phyloP scores from a whole-genome alignment of 148 eudicot species.

The Fagopyrum tataricum region DNA sequence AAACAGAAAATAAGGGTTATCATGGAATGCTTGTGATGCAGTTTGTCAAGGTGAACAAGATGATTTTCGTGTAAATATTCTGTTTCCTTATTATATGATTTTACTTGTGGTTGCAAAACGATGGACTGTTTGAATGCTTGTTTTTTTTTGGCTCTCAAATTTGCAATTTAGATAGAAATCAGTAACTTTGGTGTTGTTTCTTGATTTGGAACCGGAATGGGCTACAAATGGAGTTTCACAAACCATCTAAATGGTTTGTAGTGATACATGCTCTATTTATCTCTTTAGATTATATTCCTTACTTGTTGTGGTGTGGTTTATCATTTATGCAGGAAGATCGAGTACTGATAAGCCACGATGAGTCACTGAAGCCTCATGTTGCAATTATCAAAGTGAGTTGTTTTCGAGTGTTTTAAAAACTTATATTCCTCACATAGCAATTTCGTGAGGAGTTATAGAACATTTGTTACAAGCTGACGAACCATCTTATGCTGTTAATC shows the following conservation, averaged over 20 bases:
- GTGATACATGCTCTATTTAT: neutral
- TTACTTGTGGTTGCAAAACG: too few species aligned
- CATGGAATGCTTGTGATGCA: too few species aligned
- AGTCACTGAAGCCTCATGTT: conserved; percentile 76
- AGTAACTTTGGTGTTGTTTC: neutral
- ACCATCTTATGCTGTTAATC: neutral
- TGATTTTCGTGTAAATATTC: too few species aligned
- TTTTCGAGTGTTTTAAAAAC: neutral
- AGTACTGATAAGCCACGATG: conserved; percentile 64
- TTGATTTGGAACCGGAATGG: too few species aligned
- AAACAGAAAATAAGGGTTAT: too few species aligned
- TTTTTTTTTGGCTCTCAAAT: too few species aligned
- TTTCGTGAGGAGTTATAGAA: too few species aligned
- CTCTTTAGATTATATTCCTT: neutral
- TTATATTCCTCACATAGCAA: neutral
- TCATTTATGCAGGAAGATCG: conserved; percentile 70
- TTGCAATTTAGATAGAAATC: too few species aligned
- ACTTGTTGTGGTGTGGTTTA: neutral
- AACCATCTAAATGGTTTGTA: neutral
- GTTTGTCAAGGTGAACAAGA: too few species aligned
- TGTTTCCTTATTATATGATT: too few species aligned
- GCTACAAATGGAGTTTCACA: too few species aligned
- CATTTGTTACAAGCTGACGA: neutral
- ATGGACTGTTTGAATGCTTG: too few species aligned
- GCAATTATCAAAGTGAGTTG: conserved; percentile 77